Percentiles rank a stretch among this genome's conserved stretches.
Evolutionary conservation across 768 basidiomycete species (phyloP).

Genomic region (Phanerodontia chrysosporium): DNA sequence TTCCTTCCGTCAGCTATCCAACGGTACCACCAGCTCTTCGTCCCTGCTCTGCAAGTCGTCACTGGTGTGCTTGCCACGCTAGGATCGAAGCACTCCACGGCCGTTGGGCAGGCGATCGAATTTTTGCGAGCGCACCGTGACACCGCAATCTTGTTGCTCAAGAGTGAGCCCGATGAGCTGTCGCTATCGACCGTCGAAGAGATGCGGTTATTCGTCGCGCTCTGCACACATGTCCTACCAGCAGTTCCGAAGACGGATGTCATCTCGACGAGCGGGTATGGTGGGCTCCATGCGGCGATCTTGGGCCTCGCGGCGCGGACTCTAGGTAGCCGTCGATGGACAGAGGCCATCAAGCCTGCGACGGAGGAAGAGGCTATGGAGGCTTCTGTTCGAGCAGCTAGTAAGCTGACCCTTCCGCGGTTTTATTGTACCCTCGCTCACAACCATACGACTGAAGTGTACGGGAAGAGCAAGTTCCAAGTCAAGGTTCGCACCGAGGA

Average conservation of each 20-base stretch:
- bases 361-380: slow-evolving; percentile 63
- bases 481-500: slow-evolving; percentile 51
- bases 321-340: slow-evolving; percentile 57
- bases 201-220: slow-evolving; percentile 69
- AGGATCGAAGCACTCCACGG: slow-evolving; percentile 62
- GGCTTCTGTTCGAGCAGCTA: slow-evolving; percentile 49
- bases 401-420: slow-evolving; percentile 30
- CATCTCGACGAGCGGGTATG: slow-evolving; percentile 76
- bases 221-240: slow-evolving; percentile 66
- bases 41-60: slow-evolving; percentile 82
- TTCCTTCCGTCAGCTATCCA: slow-evolving; percentile 85
- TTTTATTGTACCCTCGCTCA: background rate
- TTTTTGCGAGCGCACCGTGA: slow-evolving; percentile 83
- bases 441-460: too few species aligned
- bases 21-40: slow-evolving; percentile 86
- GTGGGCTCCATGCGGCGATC: slow-evolving; percentile 78
- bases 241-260: slow-evolving; percentile 74
- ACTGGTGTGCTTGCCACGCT: slow-evolving; percentile 75
- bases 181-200: slow-evolving; percentile 72
- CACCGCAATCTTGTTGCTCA: slow-evolving; percentile 77
- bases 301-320: slow-evolving; percentile 69
- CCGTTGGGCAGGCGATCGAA: slow-evolving; percentile 74
- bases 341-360: slow-evolving; percentile 52
- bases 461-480: slow-evolving; percentile 57
- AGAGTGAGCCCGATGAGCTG: slow-evolving; percentile 62